Conservation (phyloP, 2,329 filamentous ascomycete species). For the Calonectria montana region DNA sequence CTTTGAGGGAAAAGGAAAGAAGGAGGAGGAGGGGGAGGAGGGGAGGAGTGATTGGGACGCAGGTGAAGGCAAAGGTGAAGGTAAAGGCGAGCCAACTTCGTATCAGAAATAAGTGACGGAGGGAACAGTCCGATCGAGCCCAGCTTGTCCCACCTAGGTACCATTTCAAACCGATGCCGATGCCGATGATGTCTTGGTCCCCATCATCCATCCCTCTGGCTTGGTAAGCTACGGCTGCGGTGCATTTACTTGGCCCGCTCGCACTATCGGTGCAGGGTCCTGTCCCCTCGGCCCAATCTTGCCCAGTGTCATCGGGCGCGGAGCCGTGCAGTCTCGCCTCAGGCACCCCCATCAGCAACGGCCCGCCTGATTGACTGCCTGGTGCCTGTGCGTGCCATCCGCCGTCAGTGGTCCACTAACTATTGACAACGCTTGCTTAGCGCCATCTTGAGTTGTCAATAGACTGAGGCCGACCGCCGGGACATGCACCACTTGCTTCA, state of each 20-base stretch:
- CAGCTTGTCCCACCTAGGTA: background rate
- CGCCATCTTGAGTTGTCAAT: background rate
- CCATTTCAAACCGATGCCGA: background rate
- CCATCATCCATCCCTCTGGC: background rate
- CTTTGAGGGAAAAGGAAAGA: background rate
- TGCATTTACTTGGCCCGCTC: background rate
- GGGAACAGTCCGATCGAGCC: background rate
- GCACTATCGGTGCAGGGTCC: background rate
- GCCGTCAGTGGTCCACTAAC: background rate
- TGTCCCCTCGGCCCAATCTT: background rate
- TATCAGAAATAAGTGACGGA: background rate
- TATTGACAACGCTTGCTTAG: background rate
- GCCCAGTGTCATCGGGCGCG: background rate
- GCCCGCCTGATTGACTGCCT: background rate
- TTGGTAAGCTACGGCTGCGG: slow-evolving; percentile 4
- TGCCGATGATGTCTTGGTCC: background rate
- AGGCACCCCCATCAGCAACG: background rate
- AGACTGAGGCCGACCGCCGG: background rate
- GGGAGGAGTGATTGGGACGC: background rate
- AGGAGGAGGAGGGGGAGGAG: background rate
- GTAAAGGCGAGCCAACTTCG: background rate
- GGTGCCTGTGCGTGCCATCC: background rate
- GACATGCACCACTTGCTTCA: background rate
- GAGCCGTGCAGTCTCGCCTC: background rate
- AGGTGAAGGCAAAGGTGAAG: background rate